Percentiles rank a stretch among this genome's conserved stretches.
These are phyloP conservation scores for Teratosphaeria destructans DNA, from an alignment of 2,329 filamentous ascomycete genomes.

Conservation along the genomic window DNA sequence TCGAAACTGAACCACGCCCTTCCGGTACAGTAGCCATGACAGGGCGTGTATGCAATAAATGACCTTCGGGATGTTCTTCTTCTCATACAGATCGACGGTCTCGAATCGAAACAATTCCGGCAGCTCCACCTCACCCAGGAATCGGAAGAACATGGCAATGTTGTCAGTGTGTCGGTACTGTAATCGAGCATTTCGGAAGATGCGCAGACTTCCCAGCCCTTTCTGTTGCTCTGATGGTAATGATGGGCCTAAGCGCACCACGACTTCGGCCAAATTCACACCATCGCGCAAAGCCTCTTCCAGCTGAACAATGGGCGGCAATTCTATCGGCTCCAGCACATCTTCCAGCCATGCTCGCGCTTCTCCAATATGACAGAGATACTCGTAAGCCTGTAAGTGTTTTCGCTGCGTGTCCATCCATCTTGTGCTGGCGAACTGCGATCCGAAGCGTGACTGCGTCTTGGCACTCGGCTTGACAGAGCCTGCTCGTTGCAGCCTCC, in stretches of 20 bases:
- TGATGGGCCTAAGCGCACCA: constrained; percentile 75
- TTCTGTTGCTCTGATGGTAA: constrained; percentile 42
- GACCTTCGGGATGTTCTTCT: constrained; percentile 98
- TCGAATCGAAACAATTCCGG: constrained; percentile 96
- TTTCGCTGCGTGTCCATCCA: constrained; percentile 99
- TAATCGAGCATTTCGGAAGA: constrained; percentile 74
- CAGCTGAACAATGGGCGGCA: constrained; percentile 85
- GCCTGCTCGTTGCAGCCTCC: constrained; percentile 62
- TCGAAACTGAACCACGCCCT: constrained; percentile 87
- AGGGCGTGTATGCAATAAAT: constrained; percentile 97
- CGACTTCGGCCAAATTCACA: constrained; percentile 86
- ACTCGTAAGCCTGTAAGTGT: constrained; percentile 94
- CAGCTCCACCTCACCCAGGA: constrained; percentile 80
- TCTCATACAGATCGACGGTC: constrained; percentile 94
- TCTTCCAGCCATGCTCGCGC: constrained; percentile 99
- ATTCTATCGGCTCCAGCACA: constrained; percentile 63
- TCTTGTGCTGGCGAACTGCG: constrained; percentile 58
- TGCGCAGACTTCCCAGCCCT: constrained; percentile 41
- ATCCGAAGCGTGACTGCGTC: constrained; percentile 23
- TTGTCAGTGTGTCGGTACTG: constrained; percentile 97
- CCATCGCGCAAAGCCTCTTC: constrained; percentile 89
- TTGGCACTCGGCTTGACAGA: constrained; percentile 45
- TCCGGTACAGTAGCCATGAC: constrained; percentile 92
- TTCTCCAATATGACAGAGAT: constrained; percentile 96
- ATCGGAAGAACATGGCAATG: constrained; percentile 90